phyloP scores from a whole-genome alignment of 495 filamentous ascomycete genomes.

The Lasiosphaeria miniovina region DNA sequence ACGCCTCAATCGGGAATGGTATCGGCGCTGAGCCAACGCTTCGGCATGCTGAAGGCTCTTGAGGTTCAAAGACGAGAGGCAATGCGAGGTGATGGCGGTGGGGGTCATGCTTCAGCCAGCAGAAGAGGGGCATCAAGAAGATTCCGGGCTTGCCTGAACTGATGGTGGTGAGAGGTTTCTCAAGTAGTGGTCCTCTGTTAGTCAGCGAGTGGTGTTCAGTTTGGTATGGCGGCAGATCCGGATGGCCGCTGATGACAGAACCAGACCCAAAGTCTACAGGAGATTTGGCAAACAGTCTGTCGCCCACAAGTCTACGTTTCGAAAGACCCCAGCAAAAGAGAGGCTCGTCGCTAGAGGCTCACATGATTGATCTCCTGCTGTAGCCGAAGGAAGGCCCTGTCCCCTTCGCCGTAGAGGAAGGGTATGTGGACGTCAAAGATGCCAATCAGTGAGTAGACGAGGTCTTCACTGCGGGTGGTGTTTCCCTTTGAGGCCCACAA shows the following conservation, averaged over 20 bases:
- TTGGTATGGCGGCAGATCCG: neutral
- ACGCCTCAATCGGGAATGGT: neutral
- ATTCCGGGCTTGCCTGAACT: neutral
- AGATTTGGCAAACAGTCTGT: neutral
- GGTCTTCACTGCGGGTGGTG: neutral
- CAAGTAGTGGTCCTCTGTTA: neutral
- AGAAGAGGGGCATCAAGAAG: neutral
- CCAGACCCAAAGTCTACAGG: neutral
- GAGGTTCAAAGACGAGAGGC: neutral
- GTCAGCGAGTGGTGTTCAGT: neutral
- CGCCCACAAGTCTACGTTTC: neutral
- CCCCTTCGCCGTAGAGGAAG: neutral
- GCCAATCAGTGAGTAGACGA: neutral
- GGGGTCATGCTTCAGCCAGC: neutral
- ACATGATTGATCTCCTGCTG: neutral
- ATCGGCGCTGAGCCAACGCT: neutral
- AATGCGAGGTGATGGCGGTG: neutral
- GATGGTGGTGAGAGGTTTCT: neutral
- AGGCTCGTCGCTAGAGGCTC: neutral
- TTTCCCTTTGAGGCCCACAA: neutral
- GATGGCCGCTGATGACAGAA: neutral
- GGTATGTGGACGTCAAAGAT: constrained; percentile 1
- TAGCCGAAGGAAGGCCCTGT: neutral
- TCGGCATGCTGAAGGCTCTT: neutral
- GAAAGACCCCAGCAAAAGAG: neutral